Evolutionary conservation across 2,329 filamentous ascomycete genomes (phyloP).

Genomic region (Apiospora saccharicola): DNA sequence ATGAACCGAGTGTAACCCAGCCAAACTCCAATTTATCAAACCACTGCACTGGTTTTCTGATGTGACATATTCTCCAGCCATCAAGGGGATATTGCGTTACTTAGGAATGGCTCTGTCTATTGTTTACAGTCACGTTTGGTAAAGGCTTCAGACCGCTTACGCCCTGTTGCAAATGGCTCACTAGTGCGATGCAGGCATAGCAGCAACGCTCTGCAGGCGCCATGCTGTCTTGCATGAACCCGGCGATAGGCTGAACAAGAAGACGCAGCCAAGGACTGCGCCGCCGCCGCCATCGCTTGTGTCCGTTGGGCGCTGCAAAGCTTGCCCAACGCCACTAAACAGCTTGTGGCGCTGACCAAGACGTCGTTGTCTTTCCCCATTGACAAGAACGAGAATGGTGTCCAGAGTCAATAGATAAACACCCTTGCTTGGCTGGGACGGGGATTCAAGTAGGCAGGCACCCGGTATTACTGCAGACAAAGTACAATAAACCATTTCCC

Average conservation of each 20-base stretch:
- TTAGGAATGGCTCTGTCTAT: neutral
- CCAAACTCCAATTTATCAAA: too few species aligned
- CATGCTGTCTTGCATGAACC: neutral
- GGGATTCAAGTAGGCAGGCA: neutral
- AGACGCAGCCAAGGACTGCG: neutral
- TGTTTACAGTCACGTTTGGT: neutral
- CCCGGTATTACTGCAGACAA: neutral
- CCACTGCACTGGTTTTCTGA: too few species aligned
- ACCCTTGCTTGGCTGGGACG: neutral
- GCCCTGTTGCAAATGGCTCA: neutral
- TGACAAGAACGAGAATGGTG: neutral
- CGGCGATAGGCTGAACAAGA: slow-evolving; percentile 3
- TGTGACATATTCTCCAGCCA: too few species aligned
- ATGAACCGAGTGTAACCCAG: too few species aligned
- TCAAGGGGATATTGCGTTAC: too few species aligned
- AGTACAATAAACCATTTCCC: neutral
- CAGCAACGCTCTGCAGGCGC: slow-evolving; percentile 1
- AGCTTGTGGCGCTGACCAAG: neutral
- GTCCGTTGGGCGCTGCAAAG: neutral
- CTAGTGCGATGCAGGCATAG: neutral
- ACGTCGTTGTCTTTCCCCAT: too few species aligned
- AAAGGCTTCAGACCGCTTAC: neutral
- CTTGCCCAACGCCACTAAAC: neutral
- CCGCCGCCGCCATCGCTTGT: neutral
- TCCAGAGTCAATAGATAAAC: neutral